A percentile compares a stretch with the other conserved stretches of the same genome.
Conservation (phyloP, 2,329 filamentous ascomycete genomes). For the Monosporascus sp. region DNA sequence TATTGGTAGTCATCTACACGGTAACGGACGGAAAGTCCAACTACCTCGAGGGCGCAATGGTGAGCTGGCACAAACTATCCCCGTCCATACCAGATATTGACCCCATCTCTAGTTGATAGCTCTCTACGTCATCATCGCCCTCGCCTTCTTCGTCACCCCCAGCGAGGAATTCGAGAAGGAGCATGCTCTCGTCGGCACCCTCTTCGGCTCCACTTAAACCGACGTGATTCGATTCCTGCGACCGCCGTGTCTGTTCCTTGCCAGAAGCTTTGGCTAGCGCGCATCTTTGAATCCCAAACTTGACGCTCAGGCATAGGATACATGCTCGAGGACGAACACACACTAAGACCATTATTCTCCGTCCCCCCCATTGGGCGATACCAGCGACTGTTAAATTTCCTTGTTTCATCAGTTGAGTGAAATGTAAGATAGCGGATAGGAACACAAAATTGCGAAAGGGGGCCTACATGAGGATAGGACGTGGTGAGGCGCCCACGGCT, state of each 20-base stretch:
- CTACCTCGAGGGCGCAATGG: conserved; percentile 77
- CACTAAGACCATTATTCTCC: too few species aligned
- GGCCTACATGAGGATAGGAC: background rate
- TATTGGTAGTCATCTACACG: conserved; percentile 69
- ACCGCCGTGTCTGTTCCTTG: too few species aligned
- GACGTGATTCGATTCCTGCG: background rate
- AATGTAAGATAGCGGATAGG: background rate
- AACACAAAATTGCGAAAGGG: background rate
- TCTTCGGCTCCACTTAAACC: conserved; percentile 9
- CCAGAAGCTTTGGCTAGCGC: too few species aligned
- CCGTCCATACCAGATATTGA: conserved; percentile 9
- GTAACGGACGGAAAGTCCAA: conserved; percentile 81
- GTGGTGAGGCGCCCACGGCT: background rate
- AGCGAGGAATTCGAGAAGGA: conserved; percentile 40
- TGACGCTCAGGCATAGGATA: background rate
- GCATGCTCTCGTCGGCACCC: conserved; percentile 3
- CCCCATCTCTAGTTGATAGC: conserved; percentile 32
- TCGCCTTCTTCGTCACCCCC: conserved; percentile 55
- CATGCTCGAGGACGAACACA: too few species aligned
- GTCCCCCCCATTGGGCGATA: background rate
- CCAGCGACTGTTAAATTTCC: background rate
- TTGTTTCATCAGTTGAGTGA: background rate
- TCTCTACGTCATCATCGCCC: conserved; percentile 55
- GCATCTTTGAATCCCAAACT: background rate
- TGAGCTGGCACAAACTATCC: conserved; percentile 24